phyloP scores from a whole-genome alignment of 2,329 filamentous ascomycete species.

The Emmonsiellopsis sp. region DNA sequence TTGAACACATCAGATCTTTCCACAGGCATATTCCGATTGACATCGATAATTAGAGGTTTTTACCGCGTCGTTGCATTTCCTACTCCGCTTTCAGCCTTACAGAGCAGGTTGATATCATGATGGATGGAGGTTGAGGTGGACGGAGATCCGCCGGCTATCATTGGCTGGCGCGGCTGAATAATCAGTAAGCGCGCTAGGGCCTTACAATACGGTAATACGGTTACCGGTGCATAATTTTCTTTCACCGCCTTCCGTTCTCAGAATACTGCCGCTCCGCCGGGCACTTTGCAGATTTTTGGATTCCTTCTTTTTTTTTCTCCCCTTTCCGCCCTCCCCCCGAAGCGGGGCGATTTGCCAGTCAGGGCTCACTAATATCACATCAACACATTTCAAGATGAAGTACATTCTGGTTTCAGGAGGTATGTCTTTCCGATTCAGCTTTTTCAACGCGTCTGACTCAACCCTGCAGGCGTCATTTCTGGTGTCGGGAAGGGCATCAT shows the following conservation, averaged over 20 bases:
- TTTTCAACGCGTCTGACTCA: not conserved
- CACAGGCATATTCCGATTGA: no score
- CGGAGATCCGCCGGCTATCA: not conserved
- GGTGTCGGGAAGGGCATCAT: constrained; percentile 56
- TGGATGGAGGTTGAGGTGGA: no score
- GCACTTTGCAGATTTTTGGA: not conserved
- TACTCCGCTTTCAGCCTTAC: no score
- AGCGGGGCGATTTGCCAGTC: constrained; percentile 1
- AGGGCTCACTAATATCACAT: not conserved
- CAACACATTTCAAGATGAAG: constrained; percentile 51
- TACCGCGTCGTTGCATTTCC: no score
- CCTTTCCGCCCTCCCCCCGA: not conserved
- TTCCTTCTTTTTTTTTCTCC: not conserved
- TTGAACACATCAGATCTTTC: no score
- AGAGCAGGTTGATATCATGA: no score
- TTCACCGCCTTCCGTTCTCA: constrained; percentile 1
- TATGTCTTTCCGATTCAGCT: constrained; percentile 30
- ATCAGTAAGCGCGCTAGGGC: not conserved
- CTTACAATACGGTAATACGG: not conserved
- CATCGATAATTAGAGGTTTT: no score
- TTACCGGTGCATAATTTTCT: no score
- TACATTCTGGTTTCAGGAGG: constrained; percentile 74
- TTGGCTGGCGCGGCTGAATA: not conserved
- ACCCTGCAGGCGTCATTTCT: constrained; percentile 33
- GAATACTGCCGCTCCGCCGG: not conserved